Conservation (phyloP, 305 asterid genomes). For the Fraxinus platypoda region DNA sequence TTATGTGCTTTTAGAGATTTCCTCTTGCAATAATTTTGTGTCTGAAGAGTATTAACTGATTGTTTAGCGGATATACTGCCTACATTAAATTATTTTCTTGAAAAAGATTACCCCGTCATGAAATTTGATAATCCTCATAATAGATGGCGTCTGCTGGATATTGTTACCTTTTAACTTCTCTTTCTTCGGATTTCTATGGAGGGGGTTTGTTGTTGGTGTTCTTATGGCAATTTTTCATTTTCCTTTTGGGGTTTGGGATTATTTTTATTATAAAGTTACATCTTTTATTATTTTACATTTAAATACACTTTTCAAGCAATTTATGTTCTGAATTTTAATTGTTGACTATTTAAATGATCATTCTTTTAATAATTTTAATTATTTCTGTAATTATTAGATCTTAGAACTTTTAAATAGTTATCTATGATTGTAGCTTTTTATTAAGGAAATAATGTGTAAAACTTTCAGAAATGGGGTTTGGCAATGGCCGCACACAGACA, state of each 20-base stretch:
- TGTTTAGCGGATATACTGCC: not conserved
- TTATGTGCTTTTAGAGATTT: not conserved
- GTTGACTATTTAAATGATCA: not conserved
- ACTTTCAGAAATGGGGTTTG: constrained; percentile 3
- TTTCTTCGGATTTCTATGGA: not conserved
- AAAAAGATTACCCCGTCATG: not conserved
- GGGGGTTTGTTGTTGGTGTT: not conserved
- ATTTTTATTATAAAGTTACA: not conserved
- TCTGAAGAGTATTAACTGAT: not conserved
- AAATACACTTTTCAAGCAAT: not conserved
- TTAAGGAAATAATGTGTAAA: not conserved
- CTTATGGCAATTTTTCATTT: not conserved
- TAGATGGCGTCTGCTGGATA: not conserved
- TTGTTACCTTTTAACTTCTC: not conserved
- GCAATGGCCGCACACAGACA: not conserved
- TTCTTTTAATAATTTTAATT: not conserved
- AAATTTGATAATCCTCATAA: not conserved
- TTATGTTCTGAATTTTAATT: not conserved
- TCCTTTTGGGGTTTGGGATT: not conserved
- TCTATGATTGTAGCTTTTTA: not conserved
- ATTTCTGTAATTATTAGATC: not conserved
- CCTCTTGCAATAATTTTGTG: not conserved
- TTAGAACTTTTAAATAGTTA: not conserved
- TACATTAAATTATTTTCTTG: not conserved
- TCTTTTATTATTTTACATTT: not conserved